These are phyloP conservation scores for Solanum medicagineum DNA, from an alignment of 257 asterid genomes.

Conservation along the genomic window DNA sequence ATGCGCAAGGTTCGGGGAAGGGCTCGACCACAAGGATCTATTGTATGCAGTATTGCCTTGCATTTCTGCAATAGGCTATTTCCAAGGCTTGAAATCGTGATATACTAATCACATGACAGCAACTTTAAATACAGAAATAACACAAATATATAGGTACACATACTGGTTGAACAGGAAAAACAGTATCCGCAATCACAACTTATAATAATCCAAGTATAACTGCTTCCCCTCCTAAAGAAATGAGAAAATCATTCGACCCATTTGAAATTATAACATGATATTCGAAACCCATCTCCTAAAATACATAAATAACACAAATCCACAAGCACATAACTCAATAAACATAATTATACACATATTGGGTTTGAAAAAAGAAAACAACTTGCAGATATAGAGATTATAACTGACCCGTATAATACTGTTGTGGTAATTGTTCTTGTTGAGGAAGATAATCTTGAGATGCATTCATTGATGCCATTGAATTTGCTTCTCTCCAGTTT, in stretches of 20 bases:
- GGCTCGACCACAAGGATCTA: no score
- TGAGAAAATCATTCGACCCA: background rate
- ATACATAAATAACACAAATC: background rate
- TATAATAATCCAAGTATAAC: background rate
- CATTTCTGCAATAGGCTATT: no score
- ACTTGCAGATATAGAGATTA: background rate
- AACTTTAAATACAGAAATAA: no score
- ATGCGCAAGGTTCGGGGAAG: no score
- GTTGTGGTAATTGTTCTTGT: background rate
- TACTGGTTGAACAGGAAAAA: background rate
- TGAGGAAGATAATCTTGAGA: background rate
- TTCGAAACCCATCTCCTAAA: background rate
- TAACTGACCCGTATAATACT: background rate
- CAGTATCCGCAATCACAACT: background rate
- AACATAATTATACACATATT: background rate
- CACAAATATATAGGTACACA: background rate
- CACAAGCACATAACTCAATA: background rate
- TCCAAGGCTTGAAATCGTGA: no score
- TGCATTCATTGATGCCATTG: background rate
- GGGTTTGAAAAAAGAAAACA: background rate
- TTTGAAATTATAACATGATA: background rate
- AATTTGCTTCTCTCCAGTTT: background rate
- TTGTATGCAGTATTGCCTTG: no score
- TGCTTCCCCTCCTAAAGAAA: background rate
- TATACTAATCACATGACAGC: no score